Conservation (phyloP, 495 filamentous ascomycete species). For the Sphaerosporella brunnea region DNA sequence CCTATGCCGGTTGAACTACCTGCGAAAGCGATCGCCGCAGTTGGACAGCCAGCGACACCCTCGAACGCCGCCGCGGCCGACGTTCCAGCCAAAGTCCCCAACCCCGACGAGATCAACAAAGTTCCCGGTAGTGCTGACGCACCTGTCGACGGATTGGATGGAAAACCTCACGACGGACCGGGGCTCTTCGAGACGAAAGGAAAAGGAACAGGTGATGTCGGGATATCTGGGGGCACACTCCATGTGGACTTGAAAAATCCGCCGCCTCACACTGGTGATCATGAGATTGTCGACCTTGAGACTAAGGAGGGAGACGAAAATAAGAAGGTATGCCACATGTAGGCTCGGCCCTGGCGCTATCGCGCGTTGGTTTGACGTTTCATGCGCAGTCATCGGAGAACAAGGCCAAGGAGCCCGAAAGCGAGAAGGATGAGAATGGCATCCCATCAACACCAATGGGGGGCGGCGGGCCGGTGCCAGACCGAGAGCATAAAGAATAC, state of each 20-base stretch:
- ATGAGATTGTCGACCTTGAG: slow-evolving; percentile 24
- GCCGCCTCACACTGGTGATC: slow-evolving; percentile 24
- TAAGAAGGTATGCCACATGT: no score
- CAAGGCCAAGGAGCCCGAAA: background rate
- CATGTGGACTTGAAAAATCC: slow-evolving; percentile 53
- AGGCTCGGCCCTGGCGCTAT: no score
- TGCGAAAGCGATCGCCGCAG: background rate
- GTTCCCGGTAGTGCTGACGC: slow-evolving; percentile 60
- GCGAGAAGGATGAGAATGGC: no score
- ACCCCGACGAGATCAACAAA: slow-evolving; percentile 4
- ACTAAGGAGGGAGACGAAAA: slow-evolving; percentile 17
- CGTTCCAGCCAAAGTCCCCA: background rate
- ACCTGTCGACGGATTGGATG: slow-evolving; percentile 89
- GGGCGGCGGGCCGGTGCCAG: slow-evolving; percentile 11
- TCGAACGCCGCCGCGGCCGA: background rate
- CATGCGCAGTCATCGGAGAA: background rate
- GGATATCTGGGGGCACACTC: slow-evolving; percentile 19
- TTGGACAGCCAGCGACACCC: background rate
- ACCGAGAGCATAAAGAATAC: slow-evolving; percentile 23
- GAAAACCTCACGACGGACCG: slow-evolving; percentile 82
- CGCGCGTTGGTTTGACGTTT: background rate
- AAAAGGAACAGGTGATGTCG: slow-evolving; percentile 23
- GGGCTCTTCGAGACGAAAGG: slow-evolving; percentile 27
- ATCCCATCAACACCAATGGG: background rate
- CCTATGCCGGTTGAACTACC: background rate